These are phyloP conservation scores for Diaporthe caulivora DNA, from an alignment of 2,329 filamentous ascomycete species.

Conservation along the genomic window DNA sequence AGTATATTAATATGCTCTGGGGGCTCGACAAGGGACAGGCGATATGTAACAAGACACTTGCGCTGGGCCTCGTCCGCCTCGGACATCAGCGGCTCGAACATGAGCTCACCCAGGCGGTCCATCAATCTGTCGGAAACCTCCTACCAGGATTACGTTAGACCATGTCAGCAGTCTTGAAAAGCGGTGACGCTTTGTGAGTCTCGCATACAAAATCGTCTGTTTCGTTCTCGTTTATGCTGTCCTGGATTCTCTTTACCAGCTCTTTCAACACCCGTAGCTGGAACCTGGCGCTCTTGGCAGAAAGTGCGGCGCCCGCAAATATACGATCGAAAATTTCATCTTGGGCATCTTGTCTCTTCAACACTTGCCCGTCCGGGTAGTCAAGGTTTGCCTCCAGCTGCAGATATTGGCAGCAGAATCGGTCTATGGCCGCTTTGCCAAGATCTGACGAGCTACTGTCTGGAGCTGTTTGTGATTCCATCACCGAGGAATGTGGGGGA, in stretches of 20 bases:
- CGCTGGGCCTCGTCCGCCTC: constrained; percentile 76
- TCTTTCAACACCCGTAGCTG: constrained; percentile 79
- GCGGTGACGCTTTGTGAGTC: neutral
- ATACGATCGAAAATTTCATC: constrained; percentile 73
- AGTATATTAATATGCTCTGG: constrained; percentile 68
- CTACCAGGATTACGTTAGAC: constrained; percentile 59
- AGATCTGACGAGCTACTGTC: constrained; percentile 18
- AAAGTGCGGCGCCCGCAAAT: constrained; percentile 59
- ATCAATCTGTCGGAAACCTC: constrained; percentile 87
- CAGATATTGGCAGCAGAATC: constrained; percentile 81
- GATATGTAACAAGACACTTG: constrained; percentile 82
- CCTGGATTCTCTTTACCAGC: constrained; percentile 77
- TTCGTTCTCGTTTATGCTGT: constrained; percentile 73
- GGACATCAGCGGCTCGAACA: constrained; percentile 73
- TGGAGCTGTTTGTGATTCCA: neutral
- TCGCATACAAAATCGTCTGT: constrained; percentile 88
- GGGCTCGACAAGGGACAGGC: constrained; percentile 54
- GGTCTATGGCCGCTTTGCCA: constrained; percentile 43
- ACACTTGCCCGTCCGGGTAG: constrained; percentile 69
- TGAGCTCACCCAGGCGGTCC: constrained; percentile 73
- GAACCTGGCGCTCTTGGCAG: constrained; percentile 64
- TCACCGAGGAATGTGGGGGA: neutral
- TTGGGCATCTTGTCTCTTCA: constrained; percentile 75
- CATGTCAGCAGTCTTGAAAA: neutral
- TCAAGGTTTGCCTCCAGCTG: constrained; percentile 77